Percentiles rank a stretch among this genome's conserved stretches.
Evolutionary conservation across 106 monocot species (phyloP).

Genomic region (Posidonia australis): DNA sequence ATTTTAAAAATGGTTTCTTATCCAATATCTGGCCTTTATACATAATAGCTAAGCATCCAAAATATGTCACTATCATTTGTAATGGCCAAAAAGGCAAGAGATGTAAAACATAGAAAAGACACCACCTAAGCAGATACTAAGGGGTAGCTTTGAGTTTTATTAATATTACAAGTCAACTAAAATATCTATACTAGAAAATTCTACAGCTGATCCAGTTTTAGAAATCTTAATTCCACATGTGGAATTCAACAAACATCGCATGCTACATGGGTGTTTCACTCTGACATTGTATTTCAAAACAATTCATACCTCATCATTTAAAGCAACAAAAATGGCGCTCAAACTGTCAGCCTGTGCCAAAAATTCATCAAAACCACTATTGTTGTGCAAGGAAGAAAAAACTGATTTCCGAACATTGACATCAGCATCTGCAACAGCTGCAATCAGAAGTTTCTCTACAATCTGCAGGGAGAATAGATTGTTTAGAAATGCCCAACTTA

Average conservation of each 20-base stretch:
- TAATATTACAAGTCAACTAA: neutral
- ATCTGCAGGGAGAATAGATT: constrained; percentile 43
- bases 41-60: neutral
- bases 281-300: neutral
- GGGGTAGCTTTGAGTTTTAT: neutral
- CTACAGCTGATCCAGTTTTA: no score
- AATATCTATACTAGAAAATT: no score
- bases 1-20: neutral
- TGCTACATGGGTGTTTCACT: neutral
- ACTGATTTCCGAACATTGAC: constrained; percentile 73
- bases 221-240: neutral
- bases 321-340: constrained; percentile 81
- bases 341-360: constrained; percentile 85
- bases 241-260: no score
- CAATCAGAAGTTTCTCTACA: constrained; percentile 80
- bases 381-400: constrained; percentile 52
- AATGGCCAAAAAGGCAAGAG: neutral
- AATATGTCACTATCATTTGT: no score
- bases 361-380: constrained; percentile 81
- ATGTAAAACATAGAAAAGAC: neutral
- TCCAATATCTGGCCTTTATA: no score
- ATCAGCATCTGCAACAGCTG: constrained; percentile 92
- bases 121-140: neutral
- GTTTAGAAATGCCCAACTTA: neutral
- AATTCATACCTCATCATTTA: constrained; percentile 83